Conservation (phyloP, 768 basidiomycete species). For the Leccinum disarticulatum region DNA sequence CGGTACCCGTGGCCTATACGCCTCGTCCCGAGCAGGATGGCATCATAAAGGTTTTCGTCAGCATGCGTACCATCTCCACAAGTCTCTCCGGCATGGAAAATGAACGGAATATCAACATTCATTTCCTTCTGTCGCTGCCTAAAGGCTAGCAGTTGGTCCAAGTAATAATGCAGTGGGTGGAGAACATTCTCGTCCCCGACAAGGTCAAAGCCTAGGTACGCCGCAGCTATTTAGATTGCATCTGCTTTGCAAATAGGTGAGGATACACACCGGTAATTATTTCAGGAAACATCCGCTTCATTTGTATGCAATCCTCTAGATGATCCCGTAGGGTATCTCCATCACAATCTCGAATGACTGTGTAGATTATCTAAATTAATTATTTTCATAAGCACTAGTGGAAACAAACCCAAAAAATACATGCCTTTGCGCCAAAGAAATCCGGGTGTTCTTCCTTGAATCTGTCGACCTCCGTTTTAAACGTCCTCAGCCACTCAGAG, state of each 20-base stretch:
- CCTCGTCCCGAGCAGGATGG: conserved; percentile 73
- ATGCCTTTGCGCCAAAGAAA: conserved; percentile 66
- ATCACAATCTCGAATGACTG: conserved; percentile 55
- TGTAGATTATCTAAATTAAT: conserved; percentile 62
- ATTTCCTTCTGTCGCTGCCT: conserved; percentile 53
- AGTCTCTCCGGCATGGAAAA: conserved; percentile 82
- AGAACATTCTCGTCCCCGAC: conserved; percentile 72
- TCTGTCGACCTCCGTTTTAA: conserved; percentile 50
- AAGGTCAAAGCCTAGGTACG: conserved; percentile 66
- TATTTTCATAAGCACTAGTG: background rate
- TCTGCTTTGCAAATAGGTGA: background rate
- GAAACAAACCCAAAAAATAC: conserved; percentile 4
- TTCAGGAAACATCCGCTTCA: conserved; percentile 75
- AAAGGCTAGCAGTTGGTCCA: conserved; percentile 61
- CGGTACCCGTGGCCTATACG: conserved; percentile 78
- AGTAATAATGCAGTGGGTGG: conserved; percentile 61
- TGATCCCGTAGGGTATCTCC: conserved; percentile 61
- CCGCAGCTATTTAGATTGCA: background rate
- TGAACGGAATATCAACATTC: conserved; percentile 63
- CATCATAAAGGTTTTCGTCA: conserved; percentile 76
- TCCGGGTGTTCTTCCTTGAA: conserved; percentile 58
- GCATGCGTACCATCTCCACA: conserved; percentile 70
- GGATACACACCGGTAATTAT: conserved; percentile 57
- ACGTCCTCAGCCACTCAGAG: conserved; percentile 54
- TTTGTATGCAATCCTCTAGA: conserved; percentile 68